These are phyloP conservation scores for Mycena indigotica DNA, from an alignment of 768 basidiomycete species.

Conservation along the genomic window DNA sequence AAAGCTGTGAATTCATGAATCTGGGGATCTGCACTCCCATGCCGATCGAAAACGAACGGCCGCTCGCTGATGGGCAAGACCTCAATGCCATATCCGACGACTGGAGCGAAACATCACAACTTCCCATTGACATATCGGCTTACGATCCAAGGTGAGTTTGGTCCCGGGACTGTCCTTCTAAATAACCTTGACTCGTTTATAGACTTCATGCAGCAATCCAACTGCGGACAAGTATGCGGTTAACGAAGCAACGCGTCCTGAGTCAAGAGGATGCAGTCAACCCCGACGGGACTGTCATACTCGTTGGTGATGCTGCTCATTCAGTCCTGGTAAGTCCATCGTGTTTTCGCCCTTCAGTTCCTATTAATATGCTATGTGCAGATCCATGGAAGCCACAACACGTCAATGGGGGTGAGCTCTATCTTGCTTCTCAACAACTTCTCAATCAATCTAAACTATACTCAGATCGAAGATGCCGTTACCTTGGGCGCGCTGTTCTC, in stretches of 20 bases:
- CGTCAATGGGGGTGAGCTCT: slow-evolving; percentile 43
- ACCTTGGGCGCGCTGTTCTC: slow-evolving; percentile 50
- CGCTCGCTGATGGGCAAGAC: too few relatives aligned
- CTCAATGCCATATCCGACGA: background rate
- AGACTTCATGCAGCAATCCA: slow-evolving; percentile 9
- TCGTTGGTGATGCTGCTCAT: slow-evolving; percentile 47
- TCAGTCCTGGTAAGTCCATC: slow-evolving; percentile 37
- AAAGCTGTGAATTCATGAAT: background rate
- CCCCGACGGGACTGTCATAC: slow-evolving; percentile 32
- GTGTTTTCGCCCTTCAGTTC: background rate
- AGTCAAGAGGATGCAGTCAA: slow-evolving; percentile 37
- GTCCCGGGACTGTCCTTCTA: background rate
- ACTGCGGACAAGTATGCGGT: slow-evolving; percentile 1
- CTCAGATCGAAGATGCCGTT: slow-evolving; percentile 37
- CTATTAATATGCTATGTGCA: slow-evolving; percentile 9
- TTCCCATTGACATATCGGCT: slow-evolving; percentile 8
- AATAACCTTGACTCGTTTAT: background rate
- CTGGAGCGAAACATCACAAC: background rate
- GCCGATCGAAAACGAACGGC: background rate
- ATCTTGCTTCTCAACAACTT: too few relatives aligned
- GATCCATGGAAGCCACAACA: slow-evolving; percentile 48
- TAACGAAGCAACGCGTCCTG: slow-evolving; percentile 12
- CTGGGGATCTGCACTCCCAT: slow-evolving; percentile 5
- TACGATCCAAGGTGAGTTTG: slow-evolving; percentile 10
- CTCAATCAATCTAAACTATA: background rate